These are phyloP conservation scores for Rhizophagus prolifer DNA, from an alignment of 192 early-diverging fungal genomes.

Conservation along the genomic window DNA sequence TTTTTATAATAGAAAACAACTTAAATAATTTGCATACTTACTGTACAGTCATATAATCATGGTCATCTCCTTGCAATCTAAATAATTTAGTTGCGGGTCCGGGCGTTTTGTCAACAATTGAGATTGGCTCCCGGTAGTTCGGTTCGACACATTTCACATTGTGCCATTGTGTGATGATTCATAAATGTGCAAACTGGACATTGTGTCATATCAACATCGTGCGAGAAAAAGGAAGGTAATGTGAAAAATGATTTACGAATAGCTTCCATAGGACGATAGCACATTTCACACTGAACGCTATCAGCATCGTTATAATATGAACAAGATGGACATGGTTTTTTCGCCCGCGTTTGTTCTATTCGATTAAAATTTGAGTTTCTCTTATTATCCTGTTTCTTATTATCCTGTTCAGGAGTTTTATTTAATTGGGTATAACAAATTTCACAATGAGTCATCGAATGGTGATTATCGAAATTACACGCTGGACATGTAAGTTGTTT, in stretches of 20 bases:
- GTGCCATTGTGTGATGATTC: not conserved
- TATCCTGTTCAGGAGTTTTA: not conserved
- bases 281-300: constrained; percentile 9
- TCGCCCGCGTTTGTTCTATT: not conserved
- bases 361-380: not conserved
- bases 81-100: not conserved
- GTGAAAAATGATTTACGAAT: not conserved
- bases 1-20: too few relatives aligned
- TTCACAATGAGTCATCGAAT: constrained; percentile 1
- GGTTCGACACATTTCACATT: not conserved
- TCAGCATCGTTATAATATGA: constrained; percentile 1
- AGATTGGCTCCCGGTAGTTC: not conserved
- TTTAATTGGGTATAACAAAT: not conserved
- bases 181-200: not conserved
- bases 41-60: not conserved
- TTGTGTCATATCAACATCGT: not conserved
- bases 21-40: not conserved
- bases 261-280: not conserved
- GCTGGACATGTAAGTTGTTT: not conserved
- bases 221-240: too few relatives aligned
- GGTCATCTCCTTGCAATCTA: not conserved
- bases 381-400: not conserved
- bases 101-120: not conserved
- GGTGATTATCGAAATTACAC: not conserved
- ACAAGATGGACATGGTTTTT: not conserved